Base-by-base conservation (phyloP, 2,329 filamentous ascomycete species). In the Gaeumannomyces sp. region DNA sequence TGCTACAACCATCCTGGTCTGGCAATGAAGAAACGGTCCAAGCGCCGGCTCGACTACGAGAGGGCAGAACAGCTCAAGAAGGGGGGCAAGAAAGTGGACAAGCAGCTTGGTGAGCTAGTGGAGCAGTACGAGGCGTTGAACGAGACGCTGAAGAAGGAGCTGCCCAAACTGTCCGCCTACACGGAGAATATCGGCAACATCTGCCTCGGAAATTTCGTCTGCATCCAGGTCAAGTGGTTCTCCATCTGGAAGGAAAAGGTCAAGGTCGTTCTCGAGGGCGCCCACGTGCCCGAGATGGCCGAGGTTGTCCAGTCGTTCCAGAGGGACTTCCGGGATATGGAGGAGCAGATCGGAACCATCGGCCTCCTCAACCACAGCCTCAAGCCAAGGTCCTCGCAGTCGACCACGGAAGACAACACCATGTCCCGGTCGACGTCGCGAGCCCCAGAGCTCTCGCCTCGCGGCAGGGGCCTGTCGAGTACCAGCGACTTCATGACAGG, bases 101-200 rank as follows among this genome's bases (percentile, higher is more conserved):
- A 92, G 72, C 95, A 94, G 74, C 89, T 93, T 4, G 81, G 85
- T 22, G 92, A 96, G 70, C 86, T 90, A 56, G 92, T 93, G 27
- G 92, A 97, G 72, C 90, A 96, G 73, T 99, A 97, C 75, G 85
- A 91, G 57, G 92, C 93, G 10, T 81, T 99, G 66, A 98, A 98
- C 73, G 92, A 97, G 68, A 92, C 94, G 0, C 82, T 98, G 66
- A 97, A 97, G 76, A 90, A 94, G 69, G 94, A 98, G 74, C 83
- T 99, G 60, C 94, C 94, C 1, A 89, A 89, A 73, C 83, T 99
- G 22, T 96, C 95, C 63, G 78, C 80, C 10, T 79, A 95, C 68
- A 97, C 94, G 1, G 91, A 92, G 67, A 90, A 89, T 71, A 81
- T 97, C 67, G 92, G 95, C 71, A 91, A 93, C 71, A 89, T 90